These are phyloP conservation scores for Glycyrrhiza uralensis DNA, from an alignment of 306 rosid genomes.

Conservation along the genomic window DNA sequence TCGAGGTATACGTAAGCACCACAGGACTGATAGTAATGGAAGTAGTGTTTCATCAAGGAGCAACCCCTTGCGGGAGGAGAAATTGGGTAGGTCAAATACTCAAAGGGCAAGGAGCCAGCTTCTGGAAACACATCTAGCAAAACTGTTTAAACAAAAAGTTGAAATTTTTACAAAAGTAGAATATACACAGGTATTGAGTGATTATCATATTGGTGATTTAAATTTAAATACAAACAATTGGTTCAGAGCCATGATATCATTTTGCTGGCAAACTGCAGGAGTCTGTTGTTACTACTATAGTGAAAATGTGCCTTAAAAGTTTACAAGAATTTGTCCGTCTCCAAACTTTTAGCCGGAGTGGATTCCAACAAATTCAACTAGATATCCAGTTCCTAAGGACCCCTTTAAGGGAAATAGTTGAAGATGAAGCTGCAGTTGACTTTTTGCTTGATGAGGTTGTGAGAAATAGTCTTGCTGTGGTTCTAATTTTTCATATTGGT, in stretches of 20 bases:
- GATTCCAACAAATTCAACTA: slow-evolving; percentile 95
- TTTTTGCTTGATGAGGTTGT: slow-evolving; percentile 92
- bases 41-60: slow-evolving; percentile 86
- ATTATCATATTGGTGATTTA: slow-evolving; percentile 22
- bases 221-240: neutral
- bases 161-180: slow-evolving; percentile 95
- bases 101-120: slow-evolving; percentile 94
- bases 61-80: slow-evolving; percentile 83
- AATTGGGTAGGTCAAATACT: slow-evolving; percentile 63
- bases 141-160: slow-evolving; percentile 87
- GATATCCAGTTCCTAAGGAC: slow-evolving; percentile 82
- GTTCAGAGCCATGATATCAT: slow-evolving; percentile 22
- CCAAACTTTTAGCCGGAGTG: slow-evolving; percentile 87
- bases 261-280: slow-evolving; percentile 55
- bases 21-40: slow-evolving; percentile 81
- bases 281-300: slow-evolving; percentile 75
- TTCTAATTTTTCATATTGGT: slow-evolving; percentile 6
- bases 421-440: slow-evolving; percentile 87
- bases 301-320: slow-evolving; percentile 86
- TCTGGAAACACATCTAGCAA: slow-evolving; percentile 93
- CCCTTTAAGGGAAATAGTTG: slow-evolving; percentile 72
- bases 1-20: slow-evolving; percentile 69
- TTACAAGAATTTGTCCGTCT: slow-evolving; percentile 83
- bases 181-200: slow-evolving; percentile 71
- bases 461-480: neutral